Conservation (phyloP, 2,329 filamentous ascomycete genomes). For the Cordyceps cicadae region DNA sequence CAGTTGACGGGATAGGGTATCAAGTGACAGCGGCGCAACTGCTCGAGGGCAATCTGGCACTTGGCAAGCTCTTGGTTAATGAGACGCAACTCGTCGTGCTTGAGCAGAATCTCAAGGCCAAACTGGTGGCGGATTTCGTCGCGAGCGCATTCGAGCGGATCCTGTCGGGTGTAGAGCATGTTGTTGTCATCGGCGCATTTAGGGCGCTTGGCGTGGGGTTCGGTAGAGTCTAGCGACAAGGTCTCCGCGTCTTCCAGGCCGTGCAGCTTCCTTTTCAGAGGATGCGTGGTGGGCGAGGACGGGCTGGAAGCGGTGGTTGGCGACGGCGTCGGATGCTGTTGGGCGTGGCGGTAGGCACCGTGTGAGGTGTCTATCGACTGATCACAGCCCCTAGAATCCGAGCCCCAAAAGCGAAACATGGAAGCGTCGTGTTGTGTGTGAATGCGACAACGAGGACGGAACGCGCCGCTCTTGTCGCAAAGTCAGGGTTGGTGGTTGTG, state of each 20-base stretch:
- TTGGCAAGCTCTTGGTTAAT: slow-evolving; percentile 96
- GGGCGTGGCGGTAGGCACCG: slow-evolving; percentile 24
- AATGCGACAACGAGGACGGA: slow-evolving; percentile 12
- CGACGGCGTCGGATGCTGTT: slow-evolving; percentile 24
- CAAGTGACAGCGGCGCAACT: slow-evolving; percentile 83
- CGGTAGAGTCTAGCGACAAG: slow-evolving; percentile 15
- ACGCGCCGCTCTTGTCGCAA: slow-evolving; percentile 11
- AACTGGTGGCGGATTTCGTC: slow-evolving; percentile 79
- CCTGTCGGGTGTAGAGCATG: slow-evolving; percentile 6
- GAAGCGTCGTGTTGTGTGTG: slow-evolving; percentile 29
- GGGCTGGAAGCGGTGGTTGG: slow-evolving; percentile 12
- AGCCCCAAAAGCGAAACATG: slow-evolving; percentile 57
- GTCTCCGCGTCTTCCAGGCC: slow-evolving; percentile 25
- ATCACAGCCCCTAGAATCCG: slow-evolving; percentile 50
- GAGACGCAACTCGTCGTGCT: slow-evolving; percentile 86
- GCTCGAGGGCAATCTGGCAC: slow-evolving; percentile 87
- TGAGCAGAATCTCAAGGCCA: slow-evolving; percentile 82
- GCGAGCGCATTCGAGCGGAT: slow-evolving; percentile 44
- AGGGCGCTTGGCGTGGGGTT: slow-evolving; percentile 33
- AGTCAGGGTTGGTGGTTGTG: neutral
- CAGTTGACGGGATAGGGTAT: slow-evolving; percentile 77
- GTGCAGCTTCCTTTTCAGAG: slow-evolving; percentile 34
- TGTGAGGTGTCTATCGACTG: slow-evolving; percentile 37
- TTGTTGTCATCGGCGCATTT: slow-evolving; percentile 19
- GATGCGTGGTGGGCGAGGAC: slow-evolving; percentile 18